Evolutionary conservation across 805 yeast species (phyloP).

Genomic region (Wickerhamia fluorescens): DNA sequence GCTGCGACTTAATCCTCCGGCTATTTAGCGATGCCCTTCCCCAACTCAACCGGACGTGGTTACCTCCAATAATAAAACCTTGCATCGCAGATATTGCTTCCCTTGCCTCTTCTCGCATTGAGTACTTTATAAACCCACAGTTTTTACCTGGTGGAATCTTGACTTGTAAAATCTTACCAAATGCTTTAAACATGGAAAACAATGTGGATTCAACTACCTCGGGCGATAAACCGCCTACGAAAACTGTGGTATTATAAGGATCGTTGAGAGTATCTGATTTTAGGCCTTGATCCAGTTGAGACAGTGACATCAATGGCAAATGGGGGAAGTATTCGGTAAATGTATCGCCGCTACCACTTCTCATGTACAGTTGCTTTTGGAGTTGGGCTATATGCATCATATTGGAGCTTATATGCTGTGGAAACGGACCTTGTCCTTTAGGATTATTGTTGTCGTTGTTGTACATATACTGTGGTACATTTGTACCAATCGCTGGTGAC

Average conservation of each 20-base stretch:
- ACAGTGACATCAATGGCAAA: no score
- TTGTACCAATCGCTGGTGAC: no score
- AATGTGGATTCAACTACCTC: conserved; percentile 58
- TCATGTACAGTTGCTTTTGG: no score
- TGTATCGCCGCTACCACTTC: no score
- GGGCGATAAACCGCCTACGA: conserved; percentile 68
- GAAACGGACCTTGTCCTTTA: no score
- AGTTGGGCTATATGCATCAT: no score
- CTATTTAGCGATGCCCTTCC: conserved; percentile 48
- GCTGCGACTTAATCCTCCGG: conserved; percentile 26
- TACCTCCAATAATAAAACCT: conserved; percentile 81
- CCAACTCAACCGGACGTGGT: conserved; percentile 81
- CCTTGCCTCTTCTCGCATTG: conserved; percentile 75
- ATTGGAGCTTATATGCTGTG: no score
- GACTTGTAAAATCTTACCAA: conserved; percentile 63
- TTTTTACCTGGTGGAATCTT: conserved; percentile 77
- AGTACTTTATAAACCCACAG: conserved; percentile 84
- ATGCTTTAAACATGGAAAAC: conserved; percentile 58
- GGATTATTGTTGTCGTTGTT: no score
- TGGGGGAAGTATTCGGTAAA: no score
- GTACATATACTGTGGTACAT: no score
- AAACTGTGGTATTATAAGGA: conserved; percentile 67
- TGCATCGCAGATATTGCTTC: conserved; percentile 82
- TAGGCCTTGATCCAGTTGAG: no score
- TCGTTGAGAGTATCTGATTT: conserved; percentile 43